A percentile compares a stretch with the other conserved stretches of the same genome.
These are phyloP conservation scores for Oenanthe javanica DNA, from an alignment of 140 eudicot genomes.

Conservation along the genomic window DNA sequence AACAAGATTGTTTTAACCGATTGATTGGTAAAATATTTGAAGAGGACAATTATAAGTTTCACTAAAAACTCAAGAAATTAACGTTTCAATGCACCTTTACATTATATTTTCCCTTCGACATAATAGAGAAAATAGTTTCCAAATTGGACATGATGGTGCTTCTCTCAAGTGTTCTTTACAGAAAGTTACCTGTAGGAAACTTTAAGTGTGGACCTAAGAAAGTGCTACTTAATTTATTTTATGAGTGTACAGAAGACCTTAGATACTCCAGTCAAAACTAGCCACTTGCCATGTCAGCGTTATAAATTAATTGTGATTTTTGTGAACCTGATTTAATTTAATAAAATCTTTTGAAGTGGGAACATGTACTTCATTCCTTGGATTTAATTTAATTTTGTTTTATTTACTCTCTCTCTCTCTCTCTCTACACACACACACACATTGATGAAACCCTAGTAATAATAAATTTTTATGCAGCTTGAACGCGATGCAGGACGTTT, in stretches of 20 bases:
- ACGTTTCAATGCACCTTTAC: background rate
- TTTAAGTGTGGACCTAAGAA: background rate
- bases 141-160: background rate
- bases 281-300: background rate
- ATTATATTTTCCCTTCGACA: background rate
- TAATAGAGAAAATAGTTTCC: background rate
- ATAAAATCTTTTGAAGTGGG: background rate
- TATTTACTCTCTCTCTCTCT: background rate
- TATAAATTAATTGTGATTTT: too few species aligned
- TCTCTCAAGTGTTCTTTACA: background rate
- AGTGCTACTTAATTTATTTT: background rate
- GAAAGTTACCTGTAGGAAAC: too few species aligned
- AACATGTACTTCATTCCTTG: background rate
- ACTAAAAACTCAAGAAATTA: background rate
- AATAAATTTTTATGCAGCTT: conserved; percentile 46
- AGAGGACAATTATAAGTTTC: background rate
- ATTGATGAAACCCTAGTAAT: background rate
- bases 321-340: background rate
- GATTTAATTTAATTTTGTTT: background rate
- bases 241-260: background rate
- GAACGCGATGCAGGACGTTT: conserved; percentile 92
- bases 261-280: too few species aligned
- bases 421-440: too few species aligned
- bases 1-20: background rate
- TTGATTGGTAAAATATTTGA: background rate